A percentile compares a stretch with the other conserved stretches of the same genome.
phyloP scores from a whole-genome alignment of 2,329 filamentous ascomycete species.

The Fusarium sp. region DNA sequence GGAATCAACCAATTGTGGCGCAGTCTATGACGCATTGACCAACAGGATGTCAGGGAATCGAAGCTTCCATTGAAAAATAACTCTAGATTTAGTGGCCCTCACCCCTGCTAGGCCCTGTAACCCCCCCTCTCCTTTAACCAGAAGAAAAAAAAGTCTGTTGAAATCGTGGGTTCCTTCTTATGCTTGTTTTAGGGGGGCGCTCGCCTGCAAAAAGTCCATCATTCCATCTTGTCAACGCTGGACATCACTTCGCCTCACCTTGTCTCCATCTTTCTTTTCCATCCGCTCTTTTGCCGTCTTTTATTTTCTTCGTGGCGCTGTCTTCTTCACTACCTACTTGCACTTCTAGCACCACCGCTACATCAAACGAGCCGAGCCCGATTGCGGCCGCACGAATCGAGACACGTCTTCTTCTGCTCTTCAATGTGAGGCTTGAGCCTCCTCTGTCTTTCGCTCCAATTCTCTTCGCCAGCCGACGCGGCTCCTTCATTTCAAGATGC shows the following conservation, averaged over 20 bases:
- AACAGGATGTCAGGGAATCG: background rate
- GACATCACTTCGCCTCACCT: background rate
- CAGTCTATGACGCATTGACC: background rate
- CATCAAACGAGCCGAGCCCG: background rate
- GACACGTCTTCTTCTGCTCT: background rate
- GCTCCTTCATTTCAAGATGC: constrained; percentile 6
- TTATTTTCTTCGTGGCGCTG: background rate
- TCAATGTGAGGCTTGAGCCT: constrained; percentile 22
- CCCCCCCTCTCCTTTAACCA: background rate
- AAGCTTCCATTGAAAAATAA: background rate
- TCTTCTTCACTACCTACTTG: background rate
- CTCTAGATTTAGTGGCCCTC: background rate
- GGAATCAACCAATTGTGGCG: background rate
- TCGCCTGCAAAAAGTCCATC: background rate
- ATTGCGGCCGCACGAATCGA: background rate
- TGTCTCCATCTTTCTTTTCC: background rate
- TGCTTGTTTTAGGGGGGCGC: background rate
- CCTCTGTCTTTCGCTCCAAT: background rate
- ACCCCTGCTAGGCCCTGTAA: background rate
- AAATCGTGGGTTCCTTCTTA: background rate
- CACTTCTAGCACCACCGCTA: background rate
- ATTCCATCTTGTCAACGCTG: background rate
- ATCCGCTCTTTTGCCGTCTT: constrained; percentile 6
- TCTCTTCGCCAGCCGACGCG: background rate
- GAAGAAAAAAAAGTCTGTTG: background rate